Evolutionary conservation across 2,329 filamentous ascomycete genomes (phyloP).

Genomic region (Neophaeococcomyces mojaviensis): DNA sequence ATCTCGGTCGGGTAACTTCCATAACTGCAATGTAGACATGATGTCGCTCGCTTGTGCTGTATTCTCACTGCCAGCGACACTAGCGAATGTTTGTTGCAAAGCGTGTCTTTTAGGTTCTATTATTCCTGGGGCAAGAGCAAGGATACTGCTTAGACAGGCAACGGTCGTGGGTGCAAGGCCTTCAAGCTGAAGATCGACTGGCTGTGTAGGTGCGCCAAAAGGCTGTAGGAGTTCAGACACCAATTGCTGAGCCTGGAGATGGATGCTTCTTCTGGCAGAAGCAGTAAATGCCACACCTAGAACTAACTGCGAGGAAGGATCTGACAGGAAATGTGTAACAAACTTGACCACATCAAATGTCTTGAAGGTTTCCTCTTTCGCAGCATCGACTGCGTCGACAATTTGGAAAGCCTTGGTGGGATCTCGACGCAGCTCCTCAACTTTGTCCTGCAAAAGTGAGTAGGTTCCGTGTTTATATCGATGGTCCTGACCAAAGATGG

Average conservation of each 20-base stretch:
- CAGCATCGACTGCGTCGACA: slow-evolving; percentile 83
- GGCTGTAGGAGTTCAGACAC: slow-evolving; percentile 12
- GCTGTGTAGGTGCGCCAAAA: slow-evolving; percentile 15
- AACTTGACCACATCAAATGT: slow-evolving; percentile 96
- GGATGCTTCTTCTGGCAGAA: slow-evolving; percentile 70
- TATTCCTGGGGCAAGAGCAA: slow-evolving; percentile 14
- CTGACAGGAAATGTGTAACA: slow-evolving; percentile 90
- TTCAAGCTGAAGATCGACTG: slow-evolving; percentile 6
- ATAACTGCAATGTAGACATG: slow-evolving; percentile 38
- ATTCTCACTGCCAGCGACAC: neutral
- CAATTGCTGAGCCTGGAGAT: slow-evolving; percentile 58
- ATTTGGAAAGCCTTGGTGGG: slow-evolving; percentile 80
- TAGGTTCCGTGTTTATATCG: slow-evolving; percentile 74
- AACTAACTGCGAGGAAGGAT: slow-evolving; percentile 78
- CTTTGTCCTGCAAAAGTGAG: slow-evolving; percentile 70
- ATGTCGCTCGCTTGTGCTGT: slow-evolving; percentile 33
- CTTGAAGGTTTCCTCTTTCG: slow-evolving; percentile 85
- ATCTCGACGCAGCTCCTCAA: slow-evolving; percentile 77
- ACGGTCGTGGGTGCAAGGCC: slow-evolving; percentile 8
- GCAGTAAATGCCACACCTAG: slow-evolving; percentile 83
- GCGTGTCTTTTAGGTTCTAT: slow-evolving; percentile 15
- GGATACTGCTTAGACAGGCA: slow-evolving; percentile 16
- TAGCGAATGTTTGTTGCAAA: slow-evolving; percentile 14
- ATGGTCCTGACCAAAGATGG: slow-evolving; percentile 72
- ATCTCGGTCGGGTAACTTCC: slow-evolving; percentile 35